Percentiles rank a stretch among this genome's conserved stretches.
Evolutionary conservation across 2,329 filamentous ascomycete species (phyloP).

Genomic region (Trichophyton simii): DNA sequence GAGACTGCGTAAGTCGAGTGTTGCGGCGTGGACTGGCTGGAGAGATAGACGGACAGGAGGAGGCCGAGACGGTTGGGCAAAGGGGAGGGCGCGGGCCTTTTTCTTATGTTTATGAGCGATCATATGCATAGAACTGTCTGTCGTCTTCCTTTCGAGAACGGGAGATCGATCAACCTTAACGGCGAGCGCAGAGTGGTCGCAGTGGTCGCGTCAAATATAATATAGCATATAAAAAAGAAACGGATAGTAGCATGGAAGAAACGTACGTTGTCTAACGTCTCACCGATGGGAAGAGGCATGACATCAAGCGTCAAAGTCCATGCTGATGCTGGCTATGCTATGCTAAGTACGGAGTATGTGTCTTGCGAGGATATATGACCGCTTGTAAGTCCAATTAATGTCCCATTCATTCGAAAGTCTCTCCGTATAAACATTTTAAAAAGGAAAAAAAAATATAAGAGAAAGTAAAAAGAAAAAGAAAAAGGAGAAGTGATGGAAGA

Average conservation of each 20-base stretch:
- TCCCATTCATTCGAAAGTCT: background rate
- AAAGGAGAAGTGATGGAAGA: background rate
- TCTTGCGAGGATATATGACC: background rate
- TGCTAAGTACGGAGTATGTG: background rate
- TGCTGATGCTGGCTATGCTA: background rate
- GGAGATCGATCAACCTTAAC: constrained; percentile 4
- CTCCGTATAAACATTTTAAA: background rate
- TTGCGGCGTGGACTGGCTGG: background rate
- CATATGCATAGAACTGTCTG: background rate
- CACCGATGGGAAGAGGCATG: background rate
- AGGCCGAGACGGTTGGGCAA: background rate
- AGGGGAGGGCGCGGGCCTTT: background rate
- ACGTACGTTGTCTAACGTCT: background rate
- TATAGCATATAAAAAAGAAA: too few relatives aligned
- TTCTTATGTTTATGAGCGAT: background rate
- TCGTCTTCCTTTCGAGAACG: background rate
- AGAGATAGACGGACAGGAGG: background rate
- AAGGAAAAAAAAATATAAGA: background rate
- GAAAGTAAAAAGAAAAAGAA: background rate
- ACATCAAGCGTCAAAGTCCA: background rate
- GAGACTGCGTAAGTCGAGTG: background rate
- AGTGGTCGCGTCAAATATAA: background rate
- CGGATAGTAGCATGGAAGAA: background rate
- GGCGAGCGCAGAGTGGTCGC: background rate
- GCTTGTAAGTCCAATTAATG: background rate